phyloP scores from a whole-genome alignment of 73 alveolate species.

The Stentor coeruleus region DNA sequence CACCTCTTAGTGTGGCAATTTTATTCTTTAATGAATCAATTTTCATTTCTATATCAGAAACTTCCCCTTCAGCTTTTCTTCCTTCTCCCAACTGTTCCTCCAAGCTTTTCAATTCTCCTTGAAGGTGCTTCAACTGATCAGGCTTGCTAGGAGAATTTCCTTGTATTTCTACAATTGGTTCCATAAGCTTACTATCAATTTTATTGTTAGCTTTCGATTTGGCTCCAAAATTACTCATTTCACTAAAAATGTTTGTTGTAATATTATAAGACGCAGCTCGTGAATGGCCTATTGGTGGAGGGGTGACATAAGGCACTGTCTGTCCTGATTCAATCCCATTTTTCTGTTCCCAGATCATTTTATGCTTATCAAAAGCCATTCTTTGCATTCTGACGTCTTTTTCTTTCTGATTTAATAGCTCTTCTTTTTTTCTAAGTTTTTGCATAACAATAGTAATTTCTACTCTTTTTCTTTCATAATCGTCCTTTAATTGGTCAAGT shows the following conservation, averaged over 20 bases:
- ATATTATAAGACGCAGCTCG: neutral
- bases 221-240: neutral
- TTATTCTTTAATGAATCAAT: neutral
- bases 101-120: neutral
- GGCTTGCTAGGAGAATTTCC: neutral
- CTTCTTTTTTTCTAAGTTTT: neutral
- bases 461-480: neutral
- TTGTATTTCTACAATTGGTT: neutral
- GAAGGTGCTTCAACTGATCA: neutral
- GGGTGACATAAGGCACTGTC: neutral
- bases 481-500: neutral
- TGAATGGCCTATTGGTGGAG: too few relatives aligned
- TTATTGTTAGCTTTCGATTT: neutral
- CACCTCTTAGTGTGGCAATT: neutral
- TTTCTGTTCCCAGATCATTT: neutral
- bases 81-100: neutral
- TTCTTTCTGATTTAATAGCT: neutral
- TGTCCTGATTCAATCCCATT: neutral
- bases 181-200: neutral
- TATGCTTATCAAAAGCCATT: neutral
- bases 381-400: neutral
- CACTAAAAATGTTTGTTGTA: neutral
- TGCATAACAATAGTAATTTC: neutral
- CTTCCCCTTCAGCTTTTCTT: neutral
- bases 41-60: neutral